Evolutionary conservation across 2,329 filamentous ascomycete genomes (phyloP), one percentile per base, ranked within the genome.

Genomic region (Trichoderma sp.): DNA sequence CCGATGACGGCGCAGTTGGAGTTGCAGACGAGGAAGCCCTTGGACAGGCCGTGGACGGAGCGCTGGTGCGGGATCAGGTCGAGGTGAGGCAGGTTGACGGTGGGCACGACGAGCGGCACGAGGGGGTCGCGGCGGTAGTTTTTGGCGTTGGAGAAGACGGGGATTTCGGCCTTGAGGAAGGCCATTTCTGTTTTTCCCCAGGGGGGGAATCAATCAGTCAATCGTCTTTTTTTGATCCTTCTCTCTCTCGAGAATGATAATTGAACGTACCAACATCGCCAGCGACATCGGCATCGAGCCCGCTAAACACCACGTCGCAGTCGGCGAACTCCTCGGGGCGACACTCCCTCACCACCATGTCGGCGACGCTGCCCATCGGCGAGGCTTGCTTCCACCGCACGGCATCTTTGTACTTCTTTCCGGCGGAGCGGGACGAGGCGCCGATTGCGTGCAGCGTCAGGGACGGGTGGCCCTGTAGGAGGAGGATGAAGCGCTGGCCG

Each of bases 61-160:
- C 61, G 61, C 39, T 64, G 61, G 53, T 52, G 48, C 27, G 61
- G 61, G 37, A 64, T 56, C 32, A 64, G 61, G 53, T 64, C 48
- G 48, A 64, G 53, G 50, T 64, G 61, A 45, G 61, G 22, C 53
- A 64, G 50, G 53, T 64, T 64, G 34, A 64, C 61, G 61, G 61
- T 64, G 39, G 61, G 61, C 39, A 64, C 61, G 48, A 64, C 53
- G 48, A 64, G 53, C 19, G 61, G 61, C 5, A 64, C 53, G 48
- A 64, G 53, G 53, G 61, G 61, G 37, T 52, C 61, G 34, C 53
- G 53, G 53, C 61, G 61, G 53, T 64, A 37, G 39, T 64, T 64
- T 64, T 52, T 52, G 53, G 61, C 61, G 61, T 64, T 64, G 53
- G 61, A 64, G 61, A 64, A 64, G 50, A 64, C 53, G 50, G 61